Evolutionary conservation across 2,329 filamentous ascomycete species (phyloP), one percentile per base, ranked within the genome.

Genomic region (Talaromyces sp.): DNA sequence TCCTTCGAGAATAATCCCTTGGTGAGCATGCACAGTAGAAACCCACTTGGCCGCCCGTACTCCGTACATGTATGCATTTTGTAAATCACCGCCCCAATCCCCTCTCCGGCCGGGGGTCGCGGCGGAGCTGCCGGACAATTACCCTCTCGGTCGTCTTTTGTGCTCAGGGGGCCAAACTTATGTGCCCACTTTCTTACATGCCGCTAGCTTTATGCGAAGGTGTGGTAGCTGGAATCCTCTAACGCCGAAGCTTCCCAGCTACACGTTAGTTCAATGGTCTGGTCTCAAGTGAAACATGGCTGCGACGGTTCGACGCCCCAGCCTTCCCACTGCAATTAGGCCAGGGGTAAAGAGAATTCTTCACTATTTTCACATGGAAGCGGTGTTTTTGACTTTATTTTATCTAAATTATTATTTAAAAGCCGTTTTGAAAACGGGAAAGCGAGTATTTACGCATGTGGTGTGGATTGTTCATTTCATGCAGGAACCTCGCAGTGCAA

Each of bases 271-370:
- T 43, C 22, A 40, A 32, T 43, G 33, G 44, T 42, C 49, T 41
- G 46, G 42, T 32, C 43, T 35, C 51, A 54, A 51, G 56, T 68
- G 65, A 68, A 67, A 68, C 65, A 61, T 65, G 60, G 53, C 55
- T 60, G 54, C 36, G 52, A 61, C 54, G 49, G 48, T 42, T 50
- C 50, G 47, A 32, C 42, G 41, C 47, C 44, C 44, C 46, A 50
- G 40, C 43, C 40, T 43, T 54, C 33, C 51, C 55, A 56, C 51
- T 51, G 41, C 37, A 17, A 36, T 55, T 49, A 51, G 40, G 22
- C 24, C 41, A 36, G 41, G 48, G 48, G 48, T 32, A 49, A 50
- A 10, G 10, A 9, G 24, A 9, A 5, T 27, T 39, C 22, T 20
- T 16, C 24, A 49, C 27, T 33, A 40, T 16, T 40, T 24, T 10